These are phyloP conservation scores for Gossypium anomalum DNA, from an alignment of 345 rosid genomes.

Conservation along the genomic window DNA sequence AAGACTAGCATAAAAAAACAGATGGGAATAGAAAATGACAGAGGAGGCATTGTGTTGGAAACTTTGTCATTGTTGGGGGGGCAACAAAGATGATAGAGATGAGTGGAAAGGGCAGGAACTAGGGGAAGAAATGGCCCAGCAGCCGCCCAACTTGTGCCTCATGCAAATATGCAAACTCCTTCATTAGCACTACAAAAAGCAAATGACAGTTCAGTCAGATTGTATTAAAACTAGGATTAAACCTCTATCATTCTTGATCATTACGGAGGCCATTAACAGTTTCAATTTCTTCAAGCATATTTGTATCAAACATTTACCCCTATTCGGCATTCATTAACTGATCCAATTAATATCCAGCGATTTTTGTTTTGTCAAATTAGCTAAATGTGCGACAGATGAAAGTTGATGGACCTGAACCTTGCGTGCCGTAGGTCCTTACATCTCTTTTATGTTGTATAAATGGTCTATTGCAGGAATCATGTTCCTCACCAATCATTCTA, in stretches of 20 bases:
- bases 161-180: background rate
- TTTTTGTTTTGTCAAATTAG: conserved; percentile 74
- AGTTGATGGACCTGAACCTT: conserved; percentile 58
- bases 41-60: conserved; percentile 9
- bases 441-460: background rate
- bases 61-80: conserved; percentile 16
- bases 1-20: conserved; percentile 6
- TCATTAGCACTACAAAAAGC: background rate
- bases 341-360: conserved; percentile 8
- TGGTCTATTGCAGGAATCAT: conserved; percentile 25
- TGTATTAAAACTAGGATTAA: background rate
- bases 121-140: conserved; percentile 4
- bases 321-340: conserved; percentile 46
- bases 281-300: background rate
- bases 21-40: conserved; percentile 16
- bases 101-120: conserved; percentile 12
- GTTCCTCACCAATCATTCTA: conserved; percentile 78
- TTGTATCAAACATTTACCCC: conserved; percentile 32
- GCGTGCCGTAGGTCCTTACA: conserved; percentile 40
- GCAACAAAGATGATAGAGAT: conserved; percentile 9
- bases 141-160: conserved; percentile 8
- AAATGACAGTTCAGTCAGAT: background rate
- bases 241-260: background rate
- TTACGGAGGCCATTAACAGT: background rate
- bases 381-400: conserved; percentile 75